These are phyloP conservation scores for Hibiscus syriacus DNA, from an alignment of 345 rosid species.

Conservation along the genomic window DNA sequence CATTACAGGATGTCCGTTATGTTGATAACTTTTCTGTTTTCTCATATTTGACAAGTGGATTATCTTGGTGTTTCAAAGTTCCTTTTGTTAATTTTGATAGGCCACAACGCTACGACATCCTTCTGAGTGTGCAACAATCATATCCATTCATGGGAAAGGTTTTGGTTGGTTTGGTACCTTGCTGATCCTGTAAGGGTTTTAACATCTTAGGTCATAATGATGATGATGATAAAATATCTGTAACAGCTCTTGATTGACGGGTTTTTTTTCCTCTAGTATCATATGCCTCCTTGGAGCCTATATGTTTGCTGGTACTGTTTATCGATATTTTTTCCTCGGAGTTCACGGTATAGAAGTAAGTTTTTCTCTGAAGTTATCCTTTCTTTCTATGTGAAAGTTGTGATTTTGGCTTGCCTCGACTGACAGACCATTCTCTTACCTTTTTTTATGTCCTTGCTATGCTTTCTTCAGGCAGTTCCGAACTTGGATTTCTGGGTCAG, in stretches of 20 bases:
- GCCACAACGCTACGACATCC: constrained; percentile 73
- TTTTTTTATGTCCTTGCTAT: not conserved
- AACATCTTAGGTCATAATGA: not conserved
- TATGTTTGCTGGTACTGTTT: constrained; percentile 58
- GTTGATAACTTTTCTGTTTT: not conserved
- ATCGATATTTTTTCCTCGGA: constrained; percentile 67
- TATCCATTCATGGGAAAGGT: constrained; percentile 48
- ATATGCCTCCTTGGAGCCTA: constrained; percentile 73
- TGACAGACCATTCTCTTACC: not conserved
- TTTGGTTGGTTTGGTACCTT: constrained; percentile 82
- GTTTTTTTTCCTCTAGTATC: constrained; percentile 37
- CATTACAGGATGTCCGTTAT: not conserved
- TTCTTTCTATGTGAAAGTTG: not conserved
- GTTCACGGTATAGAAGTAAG: constrained; percentile 66
- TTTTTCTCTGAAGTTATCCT: constrained; percentile 10
- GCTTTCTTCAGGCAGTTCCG: constrained; percentile 60
- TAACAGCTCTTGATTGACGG: constrained; percentile 17
- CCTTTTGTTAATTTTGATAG: constrained; percentile 28
- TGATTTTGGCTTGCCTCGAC: not conserved
- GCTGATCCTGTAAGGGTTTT: constrained; percentile 40
- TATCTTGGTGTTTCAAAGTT: constrained; percentile 8
- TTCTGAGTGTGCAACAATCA: constrained; percentile 68
- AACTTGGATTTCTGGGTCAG: constrained; percentile 75
- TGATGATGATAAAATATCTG: not conserved
- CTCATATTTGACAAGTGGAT: not conserved